Percentiles rank a stretch among this genome's conserved stretches.
Conservation (phyloP, 495 filamentous ascomycete genomes). For the Trypethelium eluteriae region DNA sequence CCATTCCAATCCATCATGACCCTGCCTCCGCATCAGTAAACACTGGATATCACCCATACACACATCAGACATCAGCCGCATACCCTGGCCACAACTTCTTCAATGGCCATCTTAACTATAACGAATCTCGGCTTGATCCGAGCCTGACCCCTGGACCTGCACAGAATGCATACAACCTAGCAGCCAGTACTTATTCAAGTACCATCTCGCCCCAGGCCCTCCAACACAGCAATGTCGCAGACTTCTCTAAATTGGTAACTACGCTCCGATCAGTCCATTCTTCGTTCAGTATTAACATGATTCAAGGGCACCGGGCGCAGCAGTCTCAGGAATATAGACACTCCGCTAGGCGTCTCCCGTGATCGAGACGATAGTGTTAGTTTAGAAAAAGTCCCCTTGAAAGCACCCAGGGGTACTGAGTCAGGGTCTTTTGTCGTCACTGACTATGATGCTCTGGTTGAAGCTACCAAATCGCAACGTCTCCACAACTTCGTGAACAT, state of each 20-base stretch:
- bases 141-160: neutral
- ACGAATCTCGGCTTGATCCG: neutral
- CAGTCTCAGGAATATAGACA: neutral
- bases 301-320: neutral
- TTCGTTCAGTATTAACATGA: neutral
- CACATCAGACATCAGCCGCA: neutral
- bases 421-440: conserved; percentile 35
- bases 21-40: neutral
- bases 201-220: conserved; percentile 35
- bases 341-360: neutral
- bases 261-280: neutral
- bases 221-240: conserved; percentile 21
- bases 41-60: neutral
- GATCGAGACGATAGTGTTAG: neutral
- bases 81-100: conserved; percentile 1
- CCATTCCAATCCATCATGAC: neutral
- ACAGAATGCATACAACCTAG: neutral
- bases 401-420: conserved; percentile 30
- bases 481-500: conserved; percentile 39
- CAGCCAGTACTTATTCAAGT: conserved; percentile 6
- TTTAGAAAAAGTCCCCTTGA: neutral
- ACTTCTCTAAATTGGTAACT: conserved; percentile 3
- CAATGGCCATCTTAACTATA: neutral
- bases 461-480: conserved; percentile 36
- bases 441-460: conserved; percentile 33